A percentile compares a stretch with the other conserved stretches of the same genome.
phyloP scores from a whole-genome alignment of 2,329 filamentous ascomycete species.

The Neonectria ditissima region DNA sequence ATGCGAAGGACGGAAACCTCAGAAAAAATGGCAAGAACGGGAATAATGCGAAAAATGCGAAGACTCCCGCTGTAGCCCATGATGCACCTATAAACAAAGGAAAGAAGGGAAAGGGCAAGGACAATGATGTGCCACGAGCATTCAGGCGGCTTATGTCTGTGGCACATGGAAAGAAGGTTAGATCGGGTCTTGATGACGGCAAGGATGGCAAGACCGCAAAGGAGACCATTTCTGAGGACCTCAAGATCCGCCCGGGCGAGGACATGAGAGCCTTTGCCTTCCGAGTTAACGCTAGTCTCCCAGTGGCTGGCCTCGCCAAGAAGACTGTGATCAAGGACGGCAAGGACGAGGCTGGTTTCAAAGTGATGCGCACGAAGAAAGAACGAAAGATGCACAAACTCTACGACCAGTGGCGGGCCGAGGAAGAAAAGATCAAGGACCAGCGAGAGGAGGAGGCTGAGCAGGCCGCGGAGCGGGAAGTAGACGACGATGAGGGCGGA shows the following conservation, averaged over 20 bases:
- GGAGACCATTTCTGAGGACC: conserved; percentile 50
- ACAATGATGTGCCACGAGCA: conserved; percentile 87
- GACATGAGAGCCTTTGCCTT: conserved; percentile 82
- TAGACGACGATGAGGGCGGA: conserved; percentile 67
- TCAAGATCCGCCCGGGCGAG: conserved; percentile 86
- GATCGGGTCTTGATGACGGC: conserved; percentile 80
- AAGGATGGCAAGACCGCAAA: conserved; percentile 42
- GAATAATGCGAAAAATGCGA: conserved; percentile 41
- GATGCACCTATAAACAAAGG: conserved; percentile 52
- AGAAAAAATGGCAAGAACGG: conserved; percentile 42
- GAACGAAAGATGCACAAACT: conserved; percentile 86
- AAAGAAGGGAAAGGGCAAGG: conserved; percentile 58
- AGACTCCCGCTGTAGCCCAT: conserved; percentile 51
- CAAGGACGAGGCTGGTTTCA: conserved; percentile 73
- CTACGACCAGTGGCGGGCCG: conserved; percentile 81
- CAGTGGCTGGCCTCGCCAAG: conserved; percentile 76
- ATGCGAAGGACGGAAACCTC: conserved; percentile 45
- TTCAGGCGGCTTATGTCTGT: conserved; percentile 89
- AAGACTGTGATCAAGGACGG: conserved; percentile 68
- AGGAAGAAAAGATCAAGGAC: conserved; percentile 72
- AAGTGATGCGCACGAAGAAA: conserved; percentile 80
- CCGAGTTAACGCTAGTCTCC: conserved; percentile 86
- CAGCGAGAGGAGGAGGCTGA: conserved; percentile 75
- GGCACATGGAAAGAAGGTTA: conserved; percentile 68
- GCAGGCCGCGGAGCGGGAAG: conserved; percentile 71